Evolutionary conservation across 139 green algal species (phyloP), one percentile per base, ranked within the genome.

Genomic region (Pedinophyceae sp.): DNA sequence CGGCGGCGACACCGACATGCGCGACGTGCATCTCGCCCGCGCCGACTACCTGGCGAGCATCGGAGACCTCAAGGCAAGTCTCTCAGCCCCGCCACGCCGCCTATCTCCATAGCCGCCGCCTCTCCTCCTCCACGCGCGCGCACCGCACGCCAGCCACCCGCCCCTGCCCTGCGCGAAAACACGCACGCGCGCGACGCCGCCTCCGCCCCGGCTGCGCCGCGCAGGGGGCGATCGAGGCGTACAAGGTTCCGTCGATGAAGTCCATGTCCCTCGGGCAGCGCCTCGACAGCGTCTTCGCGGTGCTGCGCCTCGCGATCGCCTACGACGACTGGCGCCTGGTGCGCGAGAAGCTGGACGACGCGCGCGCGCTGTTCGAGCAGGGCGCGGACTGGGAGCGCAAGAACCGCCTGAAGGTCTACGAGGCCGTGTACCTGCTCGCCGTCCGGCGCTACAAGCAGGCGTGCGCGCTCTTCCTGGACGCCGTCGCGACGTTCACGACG

Each of bases 341-440:
- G 48, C 86, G 86, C 75, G 57, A 66, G 19, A 48, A 75, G 50
- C 62, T 95, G 19, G 69, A 69, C 1, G 59, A 64, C 19, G 76
- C 71, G 0, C 75, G 82, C 60, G 60, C 66, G 54, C 63, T 97
- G 55, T 90, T 87, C 29, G 81, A 81, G 25, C 71, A 85, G 25
- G 88, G 86, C 0, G 91, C 85, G 2, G 92, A 99, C 79, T 99
- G 92, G 92, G 92, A 99, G 80, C 77, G 89, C 48, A 95, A 95
- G 63, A 99, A 99, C 74, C 80, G 83, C 48, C 80, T 99, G 52
- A 98, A 97, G 76, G 90, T 99, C 62, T 99, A 99, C 61, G 86
- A 98, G 61, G 84, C 80, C 0, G 53, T 96, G 18, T 85, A 84
- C 65, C 62, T 70, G 2, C 82, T 94, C 68, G 81, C 84, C 57